These are phyloP conservation scores for Diaporthe sp. DNA, from an alignment of 2,329 filamentous ascomycete genomes.

Conservation along the genomic window DNA sequence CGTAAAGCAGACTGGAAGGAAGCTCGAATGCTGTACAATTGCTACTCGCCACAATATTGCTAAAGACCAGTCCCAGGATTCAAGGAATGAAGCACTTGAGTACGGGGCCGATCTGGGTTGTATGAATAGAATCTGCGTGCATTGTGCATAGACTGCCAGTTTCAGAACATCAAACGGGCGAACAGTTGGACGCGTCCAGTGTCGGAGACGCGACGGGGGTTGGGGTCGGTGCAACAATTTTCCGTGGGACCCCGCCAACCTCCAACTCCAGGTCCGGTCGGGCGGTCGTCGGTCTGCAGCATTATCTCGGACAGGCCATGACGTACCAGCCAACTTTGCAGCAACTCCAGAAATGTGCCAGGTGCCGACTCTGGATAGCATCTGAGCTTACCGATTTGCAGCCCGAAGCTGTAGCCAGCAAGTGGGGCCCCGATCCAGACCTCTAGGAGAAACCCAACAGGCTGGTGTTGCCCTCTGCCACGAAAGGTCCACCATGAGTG, in stretches of 20 bases:
- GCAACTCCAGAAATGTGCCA: constrained; percentile 16
- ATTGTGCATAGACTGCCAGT: neutral
- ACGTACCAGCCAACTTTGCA: constrained; percentile 22
- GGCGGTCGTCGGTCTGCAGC: constrained; percentile 2
- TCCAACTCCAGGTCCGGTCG: constrained; percentile 16
- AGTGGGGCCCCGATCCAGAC: neutral
- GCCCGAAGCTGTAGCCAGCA: constrained; percentile 20
- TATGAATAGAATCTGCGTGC: neutral
- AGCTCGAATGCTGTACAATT: neutral
- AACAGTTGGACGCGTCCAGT: no score
- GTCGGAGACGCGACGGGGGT: neutral
- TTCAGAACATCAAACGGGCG: neutral
- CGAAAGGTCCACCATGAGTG: constrained; percentile 69
- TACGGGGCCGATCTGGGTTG: neutral
- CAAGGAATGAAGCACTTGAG: no score
- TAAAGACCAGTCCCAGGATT: neutral
- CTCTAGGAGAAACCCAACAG: neutral
- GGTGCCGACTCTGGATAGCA: constrained; percentile 14
- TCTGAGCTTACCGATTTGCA: constrained; percentile 21
- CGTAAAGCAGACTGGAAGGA: neutral
- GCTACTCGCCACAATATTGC: no score
- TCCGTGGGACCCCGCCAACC: constrained; percentile 6
- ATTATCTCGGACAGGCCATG: constrained; percentile 18
- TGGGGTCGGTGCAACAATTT: constrained; percentile 2
- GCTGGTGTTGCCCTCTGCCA: constrained; percentile 11